These are phyloP conservation scores for Corymbia calophylla DNA, from an alignment of 441 rosid genomes.

Conservation along the genomic window DNA sequence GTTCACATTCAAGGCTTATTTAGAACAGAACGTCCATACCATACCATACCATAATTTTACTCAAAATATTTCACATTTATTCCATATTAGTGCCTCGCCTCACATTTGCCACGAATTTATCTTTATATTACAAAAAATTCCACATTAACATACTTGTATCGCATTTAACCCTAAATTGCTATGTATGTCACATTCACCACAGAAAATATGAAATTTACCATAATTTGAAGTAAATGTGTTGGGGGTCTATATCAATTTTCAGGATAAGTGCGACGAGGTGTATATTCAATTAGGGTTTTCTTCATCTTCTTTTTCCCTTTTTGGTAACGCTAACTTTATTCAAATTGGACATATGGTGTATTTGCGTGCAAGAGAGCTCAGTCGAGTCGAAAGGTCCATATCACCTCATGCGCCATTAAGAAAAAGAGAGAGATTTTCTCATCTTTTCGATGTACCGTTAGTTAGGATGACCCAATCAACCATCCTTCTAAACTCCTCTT, in stretches of 20 bases:
- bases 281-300: too few species aligned
- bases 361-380: not conserved
- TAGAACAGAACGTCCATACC: not conserved
- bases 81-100: too few species aligned
- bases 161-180: too few species aligned
- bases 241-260: accelerated
- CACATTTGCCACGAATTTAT: too few species aligned
- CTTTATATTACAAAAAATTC: too few species aligned
- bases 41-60: too few species aligned
- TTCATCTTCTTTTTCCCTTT: too few species aligned
- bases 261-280: accelerated
- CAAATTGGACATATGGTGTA: not conserved
- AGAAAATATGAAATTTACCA: too few species aligned
- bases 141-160: accelerated
- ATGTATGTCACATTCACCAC: not conserved
- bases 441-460: not conserved
- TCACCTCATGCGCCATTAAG: not conserved
- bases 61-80: too few species aligned
- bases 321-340: too few species aligned
- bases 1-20: not conserved
- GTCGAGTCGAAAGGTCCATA: not conserved
- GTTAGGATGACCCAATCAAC: not conserved
- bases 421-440: too few species aligned
- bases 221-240: too few species aligned
- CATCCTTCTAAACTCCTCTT: not conserved